phyloP scores from a whole-genome alignment of 1,284 basidiomycete genomes.

The Mycena citricolor region DNA sequence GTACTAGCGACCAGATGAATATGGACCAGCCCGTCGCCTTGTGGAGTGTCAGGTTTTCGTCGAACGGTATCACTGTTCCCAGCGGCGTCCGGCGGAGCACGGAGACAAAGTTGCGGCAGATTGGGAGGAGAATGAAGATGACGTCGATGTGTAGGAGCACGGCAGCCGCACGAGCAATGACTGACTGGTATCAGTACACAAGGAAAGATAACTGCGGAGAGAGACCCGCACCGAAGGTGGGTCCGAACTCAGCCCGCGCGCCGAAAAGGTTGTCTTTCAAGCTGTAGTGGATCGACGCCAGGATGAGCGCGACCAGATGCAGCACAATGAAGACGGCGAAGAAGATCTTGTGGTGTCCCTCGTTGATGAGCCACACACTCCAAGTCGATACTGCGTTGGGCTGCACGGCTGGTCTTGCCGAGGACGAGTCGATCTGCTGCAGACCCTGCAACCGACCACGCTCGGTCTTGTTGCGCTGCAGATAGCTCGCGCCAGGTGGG shows the following conservation, averaged over 20 bases:
- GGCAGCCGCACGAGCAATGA: slow-evolving; percentile 80
- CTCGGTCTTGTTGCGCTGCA: slow-evolving; percentile 30
- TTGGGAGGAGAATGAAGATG: slow-evolving; percentile 86
- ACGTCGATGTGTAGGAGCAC: slow-evolving; percentile 86
- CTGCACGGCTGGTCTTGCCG: slow-evolving; percentile 2
- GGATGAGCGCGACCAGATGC: slow-evolving; percentile 67
- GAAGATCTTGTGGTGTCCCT: slow-evolving; percentile 75
- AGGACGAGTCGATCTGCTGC: slow-evolving; percentile 15
- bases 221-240: slow-evolving; percentile 70
- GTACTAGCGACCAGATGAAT: slow-evolving; percentile 72
- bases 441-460: slow-evolving; percentile 27
- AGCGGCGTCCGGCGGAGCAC: slow-evolving; percentile 78
- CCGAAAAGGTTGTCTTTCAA: slow-evolving; percentile 67
- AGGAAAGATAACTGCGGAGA: slow-evolving; percentile 8
- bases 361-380: slow-evolving; percentile 87
- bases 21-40: slow-evolving; percentile 88
- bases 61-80: slow-evolving; percentile 84
- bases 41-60: slow-evolving; percentile 87
- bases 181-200: slow-evolving; percentile 37
- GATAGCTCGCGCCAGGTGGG: slow-evolving; percentile 26
- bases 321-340: slow-evolving; percentile 76
- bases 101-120: slow-evolving; percentile 90
- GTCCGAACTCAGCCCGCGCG: slow-evolving; percentile 67
- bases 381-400: slow-evolving; percentile 37
- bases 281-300: slow-evolving; percentile 76